These are phyloP conservation scores for Byssochlamys sp. DNA, from an alignment of 2,329 filamentous ascomycete genomes.

Conservation along the genomic window DNA sequence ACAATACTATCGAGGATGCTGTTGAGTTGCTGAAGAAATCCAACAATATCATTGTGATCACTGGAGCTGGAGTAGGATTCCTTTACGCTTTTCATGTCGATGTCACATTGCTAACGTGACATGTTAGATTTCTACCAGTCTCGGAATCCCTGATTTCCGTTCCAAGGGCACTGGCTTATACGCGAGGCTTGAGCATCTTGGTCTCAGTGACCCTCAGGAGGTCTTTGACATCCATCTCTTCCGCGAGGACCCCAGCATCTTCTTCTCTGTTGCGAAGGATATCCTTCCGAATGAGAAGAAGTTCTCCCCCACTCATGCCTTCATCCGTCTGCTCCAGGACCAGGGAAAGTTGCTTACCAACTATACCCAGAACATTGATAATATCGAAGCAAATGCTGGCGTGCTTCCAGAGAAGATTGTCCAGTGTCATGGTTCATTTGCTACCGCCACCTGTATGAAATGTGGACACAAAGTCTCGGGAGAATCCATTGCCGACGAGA, in stretches of 20 bases:
- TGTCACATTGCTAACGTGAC: constrained; percentile 3
- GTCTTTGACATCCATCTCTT: constrained; percentile 90
- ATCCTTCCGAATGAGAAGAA: constrained; percentile 72
- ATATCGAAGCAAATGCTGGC: constrained; percentile 79
- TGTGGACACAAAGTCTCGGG: constrained; percentile 67
- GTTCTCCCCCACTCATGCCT: constrained; percentile 86
- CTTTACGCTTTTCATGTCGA: background rate
- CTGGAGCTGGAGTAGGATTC: constrained; percentile 62
- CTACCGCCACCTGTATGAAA: constrained; percentile 77
- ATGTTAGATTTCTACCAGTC: constrained; percentile 70
- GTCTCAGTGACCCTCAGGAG: constrained; percentile 76
- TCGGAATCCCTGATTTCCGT: constrained; percentile 94
- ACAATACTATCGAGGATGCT: constrained; percentile 82
- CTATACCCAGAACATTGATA: constrained; percentile 98
- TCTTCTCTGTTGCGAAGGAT: constrained; percentile 84
- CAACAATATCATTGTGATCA: constrained; percentile 83
- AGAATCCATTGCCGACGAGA: constrained; percentile 67
- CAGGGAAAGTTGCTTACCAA: constrained; percentile 86
- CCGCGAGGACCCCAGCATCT: constrained; percentile 73
- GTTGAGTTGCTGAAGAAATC: constrained; percentile 63
- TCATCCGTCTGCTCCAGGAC: constrained; percentile 80
- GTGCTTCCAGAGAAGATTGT: constrained; percentile 73
- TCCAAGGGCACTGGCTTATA: constrained; percentile 90
- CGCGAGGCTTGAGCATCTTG: constrained; percentile 68
- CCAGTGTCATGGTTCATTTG: constrained; percentile 94